These are phyloP conservation scores for Francoa sonchifolia DNA, from an alignment of 441 rosid genomes.

Conservation along the genomic window DNA sequence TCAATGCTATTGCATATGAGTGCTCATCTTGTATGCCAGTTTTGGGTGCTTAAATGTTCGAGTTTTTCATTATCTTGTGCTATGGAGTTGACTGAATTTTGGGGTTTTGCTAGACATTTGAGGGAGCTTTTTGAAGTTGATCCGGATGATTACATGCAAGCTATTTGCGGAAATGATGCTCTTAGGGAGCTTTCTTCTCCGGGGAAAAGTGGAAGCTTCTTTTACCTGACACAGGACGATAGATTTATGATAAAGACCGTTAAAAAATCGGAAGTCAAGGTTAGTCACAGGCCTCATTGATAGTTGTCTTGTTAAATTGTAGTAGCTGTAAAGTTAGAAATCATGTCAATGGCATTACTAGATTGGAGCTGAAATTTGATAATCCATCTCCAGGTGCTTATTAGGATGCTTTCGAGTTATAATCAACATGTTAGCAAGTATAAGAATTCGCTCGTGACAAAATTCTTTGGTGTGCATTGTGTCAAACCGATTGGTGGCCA, in stretches of 20 bases:
- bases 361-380: neutral
- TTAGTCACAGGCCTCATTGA: slow-evolving; percentile 33
- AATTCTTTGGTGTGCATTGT: slow-evolving; percentile 30
- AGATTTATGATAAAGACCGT: slow-evolving; percentile 94
- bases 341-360: neutral
- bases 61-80: neutral
- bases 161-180: slow-evolving; percentile 90
- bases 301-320: slow-evolving; percentile 3
- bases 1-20: too few relatives aligned
- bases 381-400: slow-evolving; percentile 27
- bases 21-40: too few relatives aligned
- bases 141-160: slow-evolving; percentile 91
- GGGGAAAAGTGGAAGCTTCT: slow-evolving; percentile 96
- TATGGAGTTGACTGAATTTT: slow-evolving; percentile 17
- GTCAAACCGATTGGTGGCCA: neutral
- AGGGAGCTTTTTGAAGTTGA: slow-evolving; percentile 86
- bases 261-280: slow-evolving; percentile 99
- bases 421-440: slow-evolving; percentile 33
- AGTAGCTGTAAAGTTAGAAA: neutral
- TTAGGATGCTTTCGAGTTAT: slow-evolving; percentile 41
- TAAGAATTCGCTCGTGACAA: slow-evolving; percentile 35
- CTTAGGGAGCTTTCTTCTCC: slow-evolving; percentile 97
- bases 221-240: slow-evolving; percentile 85
- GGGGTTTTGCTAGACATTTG: slow-evolving; percentile 40
- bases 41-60: neutral